Evolutionary conservation across 1,139 yeast genomes (phyloP), one percentile per base, ranked within the genome.

Genomic region (Protomyces lactucae-debilis): DNA sequence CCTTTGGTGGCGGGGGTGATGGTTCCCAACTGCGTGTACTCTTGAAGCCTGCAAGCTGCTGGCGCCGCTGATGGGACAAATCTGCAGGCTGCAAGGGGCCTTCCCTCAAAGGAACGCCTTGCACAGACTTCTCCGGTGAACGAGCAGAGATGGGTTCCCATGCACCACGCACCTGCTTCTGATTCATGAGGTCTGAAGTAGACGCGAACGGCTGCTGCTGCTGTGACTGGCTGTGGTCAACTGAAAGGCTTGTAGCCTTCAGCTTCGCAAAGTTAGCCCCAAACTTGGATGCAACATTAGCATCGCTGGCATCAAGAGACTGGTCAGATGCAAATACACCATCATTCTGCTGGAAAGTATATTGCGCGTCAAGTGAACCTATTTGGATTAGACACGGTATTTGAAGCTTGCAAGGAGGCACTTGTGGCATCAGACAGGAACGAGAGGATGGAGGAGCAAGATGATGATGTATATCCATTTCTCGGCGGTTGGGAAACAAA

Each of bases 21-120:
- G 63, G 63, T 35, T 59, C 57, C 63, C 63, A 59, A 9, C 52
- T 59, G 9, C 63, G 57, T 28, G 57, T 59, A 28, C 63, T 40
- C 36, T 59, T 59, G 37, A 48, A 37, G 16, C 45, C 32, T 21
- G 36, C 16, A 4, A 59, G 35, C 25, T 14, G 53, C 21, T 18
- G 14, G 3, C 8, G 25, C 52, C 52, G 23, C 32, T 28, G 32
- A 28, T 28, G 32, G 32, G 32, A 28, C 32, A 28, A 28, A 28
- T 28, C 32, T 2, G 32, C 32, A 28, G 32, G 2, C 32, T 28
- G 32, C 32, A 4, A 28, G 32, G 8, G 32, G 32, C 8, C 8
- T 3, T 28, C 32, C 3, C 32, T 4, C 32, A 28, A 4, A 1
- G 9, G 8, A 28, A 28, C 32, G 8, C 32, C 8, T 4, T 28